Evolutionary conservation across 2,329 filamentous ascomycete genomes (phyloP).

Genomic region (Sordariomycetes sp.): DNA sequence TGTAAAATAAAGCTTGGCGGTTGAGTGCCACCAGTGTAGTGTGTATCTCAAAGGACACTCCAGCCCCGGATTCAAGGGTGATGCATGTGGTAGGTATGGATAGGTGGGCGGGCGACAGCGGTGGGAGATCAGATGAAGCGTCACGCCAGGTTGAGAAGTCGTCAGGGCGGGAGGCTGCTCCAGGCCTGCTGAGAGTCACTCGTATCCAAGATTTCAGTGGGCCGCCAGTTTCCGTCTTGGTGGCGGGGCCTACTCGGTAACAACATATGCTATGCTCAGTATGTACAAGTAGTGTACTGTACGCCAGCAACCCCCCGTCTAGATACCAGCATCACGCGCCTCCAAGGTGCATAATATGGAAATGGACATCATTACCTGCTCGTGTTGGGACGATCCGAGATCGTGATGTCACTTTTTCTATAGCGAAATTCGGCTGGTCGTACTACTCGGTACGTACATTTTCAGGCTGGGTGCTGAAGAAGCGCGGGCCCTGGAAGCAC

Average conservation of each 20-base stretch:
- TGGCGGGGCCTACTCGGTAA: background rate
- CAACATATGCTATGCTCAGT: background rate
- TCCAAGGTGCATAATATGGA: background rate
- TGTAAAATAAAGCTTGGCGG: background rate
- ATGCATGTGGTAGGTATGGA: background rate
- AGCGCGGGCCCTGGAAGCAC: background rate
- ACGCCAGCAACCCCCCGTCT: background rate
- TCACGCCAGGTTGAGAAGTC: background rate
- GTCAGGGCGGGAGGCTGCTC: background rate
- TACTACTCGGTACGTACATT: background rate
- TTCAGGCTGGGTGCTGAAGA: background rate
- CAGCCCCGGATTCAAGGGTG: background rate
- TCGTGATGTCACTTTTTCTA: background rate
- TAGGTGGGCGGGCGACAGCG: background rate
- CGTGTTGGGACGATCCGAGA: background rate
- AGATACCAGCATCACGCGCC: background rate
- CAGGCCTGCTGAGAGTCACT: background rate
- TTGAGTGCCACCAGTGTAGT: background rate
- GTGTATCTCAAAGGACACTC: background rate
- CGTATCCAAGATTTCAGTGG: background rate
- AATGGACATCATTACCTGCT: background rate
- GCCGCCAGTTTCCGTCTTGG: background rate
- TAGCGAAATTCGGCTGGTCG: background rate
- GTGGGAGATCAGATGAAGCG: background rate
- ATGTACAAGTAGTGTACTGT: background rate